Evolutionary conservation across 768 basidiomycete genomes (phyloP), one percentile per base, ranked within the genome.

Genomic region (Leccinum disarticulatum): DNA sequence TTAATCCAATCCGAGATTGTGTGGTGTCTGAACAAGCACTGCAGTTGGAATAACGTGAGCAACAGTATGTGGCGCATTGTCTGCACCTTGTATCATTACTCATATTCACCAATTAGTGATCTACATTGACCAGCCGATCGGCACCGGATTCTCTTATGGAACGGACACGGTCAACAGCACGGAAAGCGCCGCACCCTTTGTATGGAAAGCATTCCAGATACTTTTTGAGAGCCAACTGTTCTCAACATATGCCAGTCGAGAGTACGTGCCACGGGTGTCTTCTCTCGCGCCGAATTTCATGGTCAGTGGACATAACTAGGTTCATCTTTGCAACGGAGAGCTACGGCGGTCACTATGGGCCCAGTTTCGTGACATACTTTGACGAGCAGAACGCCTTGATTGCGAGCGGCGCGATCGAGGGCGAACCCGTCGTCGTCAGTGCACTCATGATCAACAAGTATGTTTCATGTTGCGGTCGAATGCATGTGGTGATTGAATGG

Each of bases 41-140:
- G 10, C 36, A 85, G 87, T 57, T 89, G 88, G 88, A 88, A 88
- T 65, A 84, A 81, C 55, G 66, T 84, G 53, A 86, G 81, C 73
- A 88, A 88, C 61, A 81, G 87, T 87, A 52, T 36, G 84, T 66
- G 27, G 9, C 6, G 14, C 27, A n/a, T 14, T n/a, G 27, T 19
- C 10, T 31, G 36, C 17, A 17, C 43, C 36, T 41, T n/a, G 28
- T 28, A 7, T 17, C 15, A 22, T 15, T 15, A 46, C 48, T 52
- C 52, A 52, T 57, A 11, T 9, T 54, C 1, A 8, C 9, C n/a
- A 4, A 13, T 1, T 54, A 88, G 86, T 88, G 72, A 83, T 88
- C 35, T 88, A 87, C 66, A 84, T 88, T 33, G 86, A 87, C 68
- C 86, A 88, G 65, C 87, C 86, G 4, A 83, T 88, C 38, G 85